Percentiles rank a stretch among this genome's conserved stretches.
Conservation (phyloP, 306 rosid genomes). For the Delonix regia region DNA sequence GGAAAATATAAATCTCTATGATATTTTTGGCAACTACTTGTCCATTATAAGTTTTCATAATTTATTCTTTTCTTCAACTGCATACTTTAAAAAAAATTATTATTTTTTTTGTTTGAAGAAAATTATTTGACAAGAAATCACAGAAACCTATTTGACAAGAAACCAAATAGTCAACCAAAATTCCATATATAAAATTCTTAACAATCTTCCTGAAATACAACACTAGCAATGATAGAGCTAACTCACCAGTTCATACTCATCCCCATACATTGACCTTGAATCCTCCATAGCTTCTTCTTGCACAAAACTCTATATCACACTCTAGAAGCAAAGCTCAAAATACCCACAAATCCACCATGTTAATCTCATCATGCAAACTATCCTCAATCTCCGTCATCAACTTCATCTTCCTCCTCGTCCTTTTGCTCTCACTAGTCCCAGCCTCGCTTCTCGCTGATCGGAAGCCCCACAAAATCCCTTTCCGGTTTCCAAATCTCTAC, state of each 20-base stretch:
- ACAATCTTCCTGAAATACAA: not conserved
- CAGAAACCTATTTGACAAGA: not conserved
- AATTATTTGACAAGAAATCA: not conserved
- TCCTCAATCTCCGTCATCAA: constrained; percentile 17
- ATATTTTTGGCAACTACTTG: no score
- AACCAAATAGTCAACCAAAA: not conserved
- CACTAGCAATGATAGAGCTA: no score
- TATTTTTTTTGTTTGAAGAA: not conserved
- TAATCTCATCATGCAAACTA: constrained; percentile 19
- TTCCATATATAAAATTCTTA: not conserved
- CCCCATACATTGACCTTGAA: not conserved
- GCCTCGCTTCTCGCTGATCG: constrained; percentile 38
- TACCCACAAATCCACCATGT: not conserved
- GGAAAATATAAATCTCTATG: no score
- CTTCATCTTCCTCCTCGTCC: constrained; percentile 24
- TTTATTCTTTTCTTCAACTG: no score
- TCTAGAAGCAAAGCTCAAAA: not conserved
- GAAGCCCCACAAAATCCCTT: constrained; percentile 58
- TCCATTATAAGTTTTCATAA: no score
- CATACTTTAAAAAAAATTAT: no score
- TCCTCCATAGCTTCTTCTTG: not conserved
- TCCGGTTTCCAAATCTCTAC: constrained; percentile 78
- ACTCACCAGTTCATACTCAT: no score
- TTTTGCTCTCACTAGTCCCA: constrained; percentile 26
- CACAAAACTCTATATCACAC: not conserved